Percentiles rank a stretch among this genome's conserved stretches.
Conservation (phyloP, 768 basidiomycete species). For the Multifurca ochricompacta region DNA sequence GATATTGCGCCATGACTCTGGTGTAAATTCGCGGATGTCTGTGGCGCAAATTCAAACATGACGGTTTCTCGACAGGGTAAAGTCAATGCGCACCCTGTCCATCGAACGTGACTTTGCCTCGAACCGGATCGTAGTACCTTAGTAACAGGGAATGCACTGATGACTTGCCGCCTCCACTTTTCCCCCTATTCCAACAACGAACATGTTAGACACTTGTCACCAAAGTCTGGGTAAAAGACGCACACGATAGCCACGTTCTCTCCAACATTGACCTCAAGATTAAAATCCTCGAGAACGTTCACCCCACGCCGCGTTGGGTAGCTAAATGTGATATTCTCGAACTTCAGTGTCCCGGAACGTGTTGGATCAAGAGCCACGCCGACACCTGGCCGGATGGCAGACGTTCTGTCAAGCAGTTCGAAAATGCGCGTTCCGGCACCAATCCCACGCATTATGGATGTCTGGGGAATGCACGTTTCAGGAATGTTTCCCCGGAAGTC, state of each 20-base stretch:
- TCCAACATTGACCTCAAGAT: constrained; percentile 73
- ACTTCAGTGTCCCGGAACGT: constrained; percentile 63
- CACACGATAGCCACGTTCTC: constrained; percentile 90
- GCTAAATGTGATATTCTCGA: constrained; percentile 79
- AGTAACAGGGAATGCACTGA: constrained; percentile 82
- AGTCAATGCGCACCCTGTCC: constrained; percentile 54
- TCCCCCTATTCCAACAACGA: constrained; percentile 47
- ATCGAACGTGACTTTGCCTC: constrained; percentile 76
- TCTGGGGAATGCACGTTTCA: constrained; percentile 34
- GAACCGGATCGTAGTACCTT: constrained; percentile 84
- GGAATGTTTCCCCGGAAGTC: constrained; percentile 27
- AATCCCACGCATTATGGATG: constrained; percentile 94
- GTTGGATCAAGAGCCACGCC: constrained; percentile 51
- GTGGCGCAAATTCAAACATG: constrained; percentile 6
- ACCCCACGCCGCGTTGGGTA: constrained; percentile 84
- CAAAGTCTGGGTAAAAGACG: constrained; percentile 29
- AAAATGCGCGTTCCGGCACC: constrained; percentile 94
- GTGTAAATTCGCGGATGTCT: constrained; percentile 85
- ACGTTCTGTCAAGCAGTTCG: constrained; percentile 76
- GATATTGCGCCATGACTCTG: constrained; percentile 77
- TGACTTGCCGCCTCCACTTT: constrained; percentile 91
- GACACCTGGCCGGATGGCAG: constrained; percentile 57
- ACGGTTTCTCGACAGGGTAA: neutral
- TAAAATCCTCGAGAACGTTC: constrained; percentile 74
- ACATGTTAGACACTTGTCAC: neutral